Evolutionary conservation across 2,329 filamentous ascomycete genomes (phyloP).

Genomic region (Cryphonectria naterciae): DNA sequence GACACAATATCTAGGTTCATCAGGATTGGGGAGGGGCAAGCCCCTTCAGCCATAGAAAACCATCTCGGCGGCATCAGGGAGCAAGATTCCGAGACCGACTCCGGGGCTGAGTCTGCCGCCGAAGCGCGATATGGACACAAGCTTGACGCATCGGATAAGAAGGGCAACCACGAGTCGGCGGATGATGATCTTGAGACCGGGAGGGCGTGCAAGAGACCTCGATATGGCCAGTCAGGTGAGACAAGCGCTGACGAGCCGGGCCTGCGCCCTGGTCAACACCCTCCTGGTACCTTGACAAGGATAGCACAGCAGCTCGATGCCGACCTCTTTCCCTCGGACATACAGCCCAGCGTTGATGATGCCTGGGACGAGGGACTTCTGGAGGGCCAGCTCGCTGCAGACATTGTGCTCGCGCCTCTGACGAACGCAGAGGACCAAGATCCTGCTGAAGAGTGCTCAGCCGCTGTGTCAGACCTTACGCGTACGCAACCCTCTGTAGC

Average conservation of each 20-base stretch:
- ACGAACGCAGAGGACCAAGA: constrained; percentile 7
- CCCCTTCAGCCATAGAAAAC: constrained; percentile 25
- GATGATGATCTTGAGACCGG: not conserved
- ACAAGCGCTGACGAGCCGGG: constrained; percentile 11
- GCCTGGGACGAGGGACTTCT: constrained; percentile 19
- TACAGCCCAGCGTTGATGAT: constrained; percentile 25
- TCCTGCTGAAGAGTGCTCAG: constrained; percentile 2
- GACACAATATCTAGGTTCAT: constrained; percentile 60
- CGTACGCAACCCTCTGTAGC: not conserved
- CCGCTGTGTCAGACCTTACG: not conserved
- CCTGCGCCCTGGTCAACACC: constrained; percentile 11
- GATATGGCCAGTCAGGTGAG: constrained; percentile 6
- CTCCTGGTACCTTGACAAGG: constrained; percentile 4
- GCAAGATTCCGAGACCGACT: constrained; percentile 7
- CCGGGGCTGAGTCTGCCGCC: constrained; percentile 7
- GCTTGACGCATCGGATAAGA: not conserved
- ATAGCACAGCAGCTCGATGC: constrained; percentile 13
- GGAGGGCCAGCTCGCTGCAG: constrained; percentile 21
- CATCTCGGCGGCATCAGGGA: constrained; percentile 15
- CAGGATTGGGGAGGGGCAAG: constrained; percentile 35
- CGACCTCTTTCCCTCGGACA: constrained; percentile 18
- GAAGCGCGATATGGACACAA: not conserved
- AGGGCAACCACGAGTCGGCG: constrained; percentile 13
- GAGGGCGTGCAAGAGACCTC: constrained; percentile 21
- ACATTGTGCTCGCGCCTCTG: constrained; percentile 21